Evolutionary conservation across 176 grass and related monocot species (phyloP), one percentile per base, ranked within the genome.

Genomic region (Aechmea fasciata): DNA sequence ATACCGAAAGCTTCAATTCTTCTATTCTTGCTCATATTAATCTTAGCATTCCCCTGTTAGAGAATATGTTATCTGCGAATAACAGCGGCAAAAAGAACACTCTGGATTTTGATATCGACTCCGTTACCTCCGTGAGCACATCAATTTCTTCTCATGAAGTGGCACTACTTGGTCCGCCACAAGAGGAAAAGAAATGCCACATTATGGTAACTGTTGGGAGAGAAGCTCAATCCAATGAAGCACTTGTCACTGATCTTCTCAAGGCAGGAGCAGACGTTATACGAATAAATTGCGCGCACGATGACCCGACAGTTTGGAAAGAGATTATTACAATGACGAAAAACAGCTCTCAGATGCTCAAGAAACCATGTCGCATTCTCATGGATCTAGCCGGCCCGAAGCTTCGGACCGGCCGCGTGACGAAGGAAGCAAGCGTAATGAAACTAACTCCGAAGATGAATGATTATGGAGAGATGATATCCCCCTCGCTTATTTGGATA

Each of bases 311-410:
- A 41, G 63, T 66, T 66, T 75, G 73, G 73, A 52, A 50, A 9
- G 62, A 66, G 24, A 75, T 75, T 11, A 67, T 75, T 33, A 75
- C 49, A 53, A 51, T 66, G 48, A 63, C 63, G 14, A 75, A 52
- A 33, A 48, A 75, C 62, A 66, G 63, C 23, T 75, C 73, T 0
- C 73, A 66, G 22, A 67, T 53, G 50, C 26, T 75, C 18, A 49
- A 66, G 18, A 52, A 66, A 66, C 73, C 63, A 41, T 75, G 73
- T n/a, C 73, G 73, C 63, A 66, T 75, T 75, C 63, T 75, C 13
- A 75, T 75, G 73, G 73, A 75, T 66, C 64, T 75, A 28, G 73
- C 73, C 10, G 73, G 73, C 8, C 73, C 73, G 13, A 75, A 75
- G 63, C 49, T 75, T 23, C 67, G 73, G 48, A 67, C 73, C 19